phyloP scores from a whole-genome alignment of 176 grass and related monocot species.

The Pontederia paniculata region DNA sequence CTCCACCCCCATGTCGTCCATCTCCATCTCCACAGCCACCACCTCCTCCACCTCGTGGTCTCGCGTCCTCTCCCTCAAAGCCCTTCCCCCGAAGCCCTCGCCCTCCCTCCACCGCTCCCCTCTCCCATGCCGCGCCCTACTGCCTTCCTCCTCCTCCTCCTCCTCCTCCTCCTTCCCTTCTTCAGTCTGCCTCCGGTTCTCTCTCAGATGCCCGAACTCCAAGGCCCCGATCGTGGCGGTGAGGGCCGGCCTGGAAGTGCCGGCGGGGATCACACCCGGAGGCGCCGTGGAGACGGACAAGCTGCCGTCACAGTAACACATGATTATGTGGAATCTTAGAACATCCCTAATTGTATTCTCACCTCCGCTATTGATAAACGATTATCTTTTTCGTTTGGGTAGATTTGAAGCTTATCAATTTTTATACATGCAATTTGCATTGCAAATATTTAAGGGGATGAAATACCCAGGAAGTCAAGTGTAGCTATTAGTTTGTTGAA shows the following conservation, averaged over 20 bases:
- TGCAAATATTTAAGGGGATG: too few species aligned
- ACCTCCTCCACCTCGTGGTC: conserved; percentile 16
- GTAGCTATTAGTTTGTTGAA: too few species aligned
- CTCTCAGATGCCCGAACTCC: conserved; percentile 16
- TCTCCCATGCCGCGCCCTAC: conserved; percentile 8
- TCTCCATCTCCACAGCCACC: conserved; percentile 31
- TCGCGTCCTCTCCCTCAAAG: conserved; percentile 9
- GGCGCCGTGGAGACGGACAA: conserved; percentile 75
- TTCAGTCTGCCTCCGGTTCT: conserved; percentile 1
- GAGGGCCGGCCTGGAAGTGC: conserved; percentile 37
- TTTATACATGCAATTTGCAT: too few species aligned
- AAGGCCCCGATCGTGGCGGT: conserved; percentile 14
- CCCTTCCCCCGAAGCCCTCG: conserved; percentile 21
- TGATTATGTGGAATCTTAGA: too few species aligned
- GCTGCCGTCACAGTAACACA: conserved; percentile 32
- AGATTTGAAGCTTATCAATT: too few species aligned
- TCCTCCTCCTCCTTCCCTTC: conserved; percentile 4
- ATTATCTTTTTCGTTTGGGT: too few species aligned
- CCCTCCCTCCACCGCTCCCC: conserved; percentile 21
- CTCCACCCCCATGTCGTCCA: conserved; percentile 24
- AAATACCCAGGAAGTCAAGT: too few species aligned
- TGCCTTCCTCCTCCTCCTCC: not conserved
- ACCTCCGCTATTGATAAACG: too few species aligned
- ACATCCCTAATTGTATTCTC: too few species aligned
- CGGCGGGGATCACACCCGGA: conserved; percentile 41